Conservation (phyloP, 2,329 filamentous ascomycete genomes). For the Cytospora piceae region DNA sequence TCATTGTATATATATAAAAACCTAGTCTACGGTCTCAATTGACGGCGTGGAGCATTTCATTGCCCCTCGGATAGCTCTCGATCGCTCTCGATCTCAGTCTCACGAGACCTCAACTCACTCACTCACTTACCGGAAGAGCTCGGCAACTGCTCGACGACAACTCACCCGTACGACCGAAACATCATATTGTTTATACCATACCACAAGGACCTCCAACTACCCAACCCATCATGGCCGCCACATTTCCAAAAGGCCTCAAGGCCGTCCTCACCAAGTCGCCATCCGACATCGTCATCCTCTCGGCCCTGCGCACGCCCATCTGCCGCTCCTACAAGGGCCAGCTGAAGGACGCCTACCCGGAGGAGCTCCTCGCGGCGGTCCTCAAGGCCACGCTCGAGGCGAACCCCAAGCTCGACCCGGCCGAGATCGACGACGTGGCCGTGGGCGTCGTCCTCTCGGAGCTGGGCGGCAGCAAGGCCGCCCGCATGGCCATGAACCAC, state of each 20-base stretch:
- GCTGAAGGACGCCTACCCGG: slow-evolving; percentile 86
- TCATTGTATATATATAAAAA: not conserved
- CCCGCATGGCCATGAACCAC: slow-evolving; percentile 88
- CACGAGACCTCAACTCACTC: not conserved
- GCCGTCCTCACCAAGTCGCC: slow-evolving; percentile 79
- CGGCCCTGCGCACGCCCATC: slow-evolving; percentile 85
- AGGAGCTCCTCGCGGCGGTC: slow-evolving; percentile 77
- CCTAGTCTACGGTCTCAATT: not conserved
- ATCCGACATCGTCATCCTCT: slow-evolving; percentile 85
- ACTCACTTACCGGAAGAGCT: slow-evolving; percentile 6
- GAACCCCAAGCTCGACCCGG: slow-evolving; percentile 72
- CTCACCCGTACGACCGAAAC: not conserved
- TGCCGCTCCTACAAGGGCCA: slow-evolving; percentile 82
- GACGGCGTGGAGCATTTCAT: not conserved
- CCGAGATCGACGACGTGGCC: slow-evolving; percentile 76
- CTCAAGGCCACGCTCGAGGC: slow-evolving; percentile 70
- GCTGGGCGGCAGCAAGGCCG: slow-evolving; percentile 87
- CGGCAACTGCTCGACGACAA: not conserved
- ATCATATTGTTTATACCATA: not conserved
- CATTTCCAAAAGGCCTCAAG: slow-evolving; percentile 67
- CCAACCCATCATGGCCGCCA: slow-evolving; percentile 44
- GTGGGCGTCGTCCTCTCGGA: slow-evolving; percentile 90
- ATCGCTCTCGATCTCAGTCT: not conserved
- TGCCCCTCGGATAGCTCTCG: not conserved
- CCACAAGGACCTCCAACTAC: not conserved